Evolutionary conservation across 2,329 filamentous ascomycete genomes (phyloP).

Genomic region (Fusarium sp.): DNA sequence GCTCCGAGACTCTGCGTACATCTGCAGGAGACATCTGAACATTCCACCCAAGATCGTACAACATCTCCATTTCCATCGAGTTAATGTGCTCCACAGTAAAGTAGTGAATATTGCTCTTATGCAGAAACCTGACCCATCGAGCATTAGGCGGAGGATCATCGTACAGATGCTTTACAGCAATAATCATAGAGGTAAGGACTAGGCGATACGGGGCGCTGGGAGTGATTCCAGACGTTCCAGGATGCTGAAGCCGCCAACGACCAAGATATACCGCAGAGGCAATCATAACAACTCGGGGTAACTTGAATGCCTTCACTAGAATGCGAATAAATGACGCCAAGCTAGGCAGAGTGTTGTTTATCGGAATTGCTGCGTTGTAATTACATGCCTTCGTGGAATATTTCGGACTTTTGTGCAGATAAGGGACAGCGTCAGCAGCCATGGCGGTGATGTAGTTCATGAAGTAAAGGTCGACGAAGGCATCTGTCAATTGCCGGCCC

Average conservation of each 20-base stretch:
- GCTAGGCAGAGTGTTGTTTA: not conserved
- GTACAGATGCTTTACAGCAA: not conserved
- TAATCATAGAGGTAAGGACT: not conserved
- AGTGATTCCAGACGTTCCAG: not conserved
- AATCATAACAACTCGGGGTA: not conserved
- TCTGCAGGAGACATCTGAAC: not conserved
- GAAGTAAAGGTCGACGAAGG: slow-evolving; percentile 4
- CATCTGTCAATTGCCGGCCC: not conserved
- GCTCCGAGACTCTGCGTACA: not conserved
- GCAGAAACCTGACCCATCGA: not conserved
- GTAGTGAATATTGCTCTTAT: not conserved
- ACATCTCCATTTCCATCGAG: slow-evolving; percentile 1
- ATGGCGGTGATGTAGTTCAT: not conserved
- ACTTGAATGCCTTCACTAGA: not conserved
- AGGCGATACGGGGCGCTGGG: not conserved
- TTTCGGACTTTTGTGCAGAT: not conserved
- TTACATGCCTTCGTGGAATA: not conserved
- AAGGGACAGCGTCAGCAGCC: not conserved
- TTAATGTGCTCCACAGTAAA: not conserved
- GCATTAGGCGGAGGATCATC: not conserved
- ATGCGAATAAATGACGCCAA: not conserved
- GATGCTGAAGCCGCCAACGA: not conserved
- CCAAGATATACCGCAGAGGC: not conserved
- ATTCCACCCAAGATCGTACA: not conserved
- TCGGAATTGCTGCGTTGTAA: no score